phyloP scores from a whole-genome alignment of 108 stramenopile genomes.

The Parmales sp. region DNA sequence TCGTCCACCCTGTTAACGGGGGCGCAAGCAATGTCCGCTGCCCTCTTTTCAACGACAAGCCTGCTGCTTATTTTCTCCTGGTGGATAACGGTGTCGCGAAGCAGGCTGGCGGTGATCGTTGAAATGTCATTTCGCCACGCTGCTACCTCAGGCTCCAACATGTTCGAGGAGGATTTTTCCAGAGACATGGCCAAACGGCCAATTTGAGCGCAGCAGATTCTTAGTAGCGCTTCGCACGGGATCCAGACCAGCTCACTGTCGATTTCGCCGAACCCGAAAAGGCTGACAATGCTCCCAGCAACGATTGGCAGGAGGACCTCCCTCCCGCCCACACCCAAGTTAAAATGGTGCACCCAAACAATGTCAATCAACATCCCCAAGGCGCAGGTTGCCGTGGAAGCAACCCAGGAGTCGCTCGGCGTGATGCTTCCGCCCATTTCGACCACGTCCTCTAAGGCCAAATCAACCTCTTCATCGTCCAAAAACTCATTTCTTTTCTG shows the following conservation, averaged over 20 bases:
- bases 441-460: conserved; percentile 19
- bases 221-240: conserved; percentile 71
- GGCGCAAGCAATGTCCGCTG: no score
- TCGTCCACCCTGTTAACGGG: no score
- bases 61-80: no score
- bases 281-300: conserved; percentile 27
- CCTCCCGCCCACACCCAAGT: conserved; percentile 38
- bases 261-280: conserved; percentile 23
- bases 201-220: conserved; percentile 54
- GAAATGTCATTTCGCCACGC: conserved; percentile 50
- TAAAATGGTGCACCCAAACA: conserved; percentile 33
- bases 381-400: conserved; percentile 66
- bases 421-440: neutral
- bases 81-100: no score
- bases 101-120: no score
- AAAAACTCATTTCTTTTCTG: neutral
- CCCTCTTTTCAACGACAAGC: no score
- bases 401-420: conserved; percentile 80
- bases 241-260: conserved; percentile 29
- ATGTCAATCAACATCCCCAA: conserved; percentile 67
- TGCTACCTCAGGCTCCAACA: conserved; percentile 19
- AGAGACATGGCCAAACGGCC: conserved; percentile 38
- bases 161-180: conserved; percentile 17
- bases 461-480: conserved; percentile 13
- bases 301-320: conserved; percentile 48